Evolutionary conservation across 2,329 filamentous ascomycete species (phyloP), one percentile per base, ranked within the genome.

Genomic region (Venturia carpophila): DNA sequence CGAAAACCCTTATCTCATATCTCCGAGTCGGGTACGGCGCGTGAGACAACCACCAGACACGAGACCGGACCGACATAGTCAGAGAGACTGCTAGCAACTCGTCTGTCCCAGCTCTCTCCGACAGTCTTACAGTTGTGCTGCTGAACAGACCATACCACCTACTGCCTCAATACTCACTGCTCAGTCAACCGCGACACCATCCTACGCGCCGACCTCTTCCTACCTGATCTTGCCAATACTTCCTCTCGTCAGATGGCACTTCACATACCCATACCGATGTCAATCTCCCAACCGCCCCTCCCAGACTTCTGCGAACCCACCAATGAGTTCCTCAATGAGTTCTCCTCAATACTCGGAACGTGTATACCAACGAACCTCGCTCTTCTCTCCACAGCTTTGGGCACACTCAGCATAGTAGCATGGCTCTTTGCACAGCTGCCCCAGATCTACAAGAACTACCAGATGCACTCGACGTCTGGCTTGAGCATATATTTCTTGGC

Each of bases 351-450:
- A 63, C 81, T 88, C 68, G 82, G 85, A 70, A 82, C 81, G 67
- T 89, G 86, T 75, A 76, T 88, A 56, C 86, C 86, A 15, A 87
- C 84, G 21, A 81, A 82, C 64, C 79, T 87, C 64, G 85, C 85
- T 27, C 79, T 88, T 66, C 68, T 86, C 66, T 88, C 86, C 27
- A 85, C 83, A 6, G 67, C 81, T 2, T 78, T 88, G 64, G 86
- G 86, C 24, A 80, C 79, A 0, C 75, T 85, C 67, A 87, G 84
- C 70, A 88, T 89, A 67, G 69, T 86, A 62, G 83, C 85, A 55
- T 89, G 86, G 86, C 79, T 89, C 1, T 89, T 87, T 71, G 86
- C 86, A 15, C 86, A 88, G 72, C 76, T 88, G 37, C 86, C 86
- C 1, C 86, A 89, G 70, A 87, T 89, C 68, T 86, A 84, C 76